These are phyloP conservation scores for Acer saccharum DNA, from an alignment of 345 rosid genomes.

Conservation along the genomic window DNA sequence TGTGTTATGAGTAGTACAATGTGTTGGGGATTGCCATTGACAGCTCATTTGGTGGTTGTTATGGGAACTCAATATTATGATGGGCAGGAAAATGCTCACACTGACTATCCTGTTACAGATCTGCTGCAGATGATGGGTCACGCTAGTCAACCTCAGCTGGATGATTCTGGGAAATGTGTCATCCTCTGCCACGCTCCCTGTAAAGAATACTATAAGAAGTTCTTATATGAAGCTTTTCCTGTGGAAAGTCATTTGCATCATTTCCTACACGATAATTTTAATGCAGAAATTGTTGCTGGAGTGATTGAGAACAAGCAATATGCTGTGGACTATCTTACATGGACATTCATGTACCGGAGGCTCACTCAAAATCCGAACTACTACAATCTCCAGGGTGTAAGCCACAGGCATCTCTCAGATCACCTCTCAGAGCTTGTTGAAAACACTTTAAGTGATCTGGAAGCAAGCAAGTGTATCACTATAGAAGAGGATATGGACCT, in stretches of 20 bases:
- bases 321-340: conserved; percentile 92
- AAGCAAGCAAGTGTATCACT: too few species aligned
- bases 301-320: conserved; percentile 90
- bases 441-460: too few species aligned
- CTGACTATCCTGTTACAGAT: conserved; percentile 84
- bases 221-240: conserved; percentile 88
- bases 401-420: too few species aligned
- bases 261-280: conserved; percentile 84
- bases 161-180: conserved; percentile 86
- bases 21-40: conserved; percentile 86
- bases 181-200: conserved; percentile 86
- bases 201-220: conserved; percentile 92
- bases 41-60: conserved; percentile 81
- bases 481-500: too few species aligned
- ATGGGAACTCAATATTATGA: conserved; percentile 97
- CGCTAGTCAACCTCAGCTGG: conserved; percentile 87
- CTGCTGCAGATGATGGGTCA: conserved; percentile 97
- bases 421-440: too few species aligned
- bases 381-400: background rate
- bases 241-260: conserved; percentile 93
- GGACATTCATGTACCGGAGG: conserved; percentile 97
- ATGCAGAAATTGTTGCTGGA: conserved; percentile 83
- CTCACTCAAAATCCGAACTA: conserved; percentile 90
- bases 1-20: conserved; percentile 94
- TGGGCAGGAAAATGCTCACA: conserved; percentile 83